Percentiles rank a stretch among this genome's conserved stretches.
Evolutionary conservation across 1,139 yeast species (phyloP).

Genomic region (Hansenula sp.): DNA sequence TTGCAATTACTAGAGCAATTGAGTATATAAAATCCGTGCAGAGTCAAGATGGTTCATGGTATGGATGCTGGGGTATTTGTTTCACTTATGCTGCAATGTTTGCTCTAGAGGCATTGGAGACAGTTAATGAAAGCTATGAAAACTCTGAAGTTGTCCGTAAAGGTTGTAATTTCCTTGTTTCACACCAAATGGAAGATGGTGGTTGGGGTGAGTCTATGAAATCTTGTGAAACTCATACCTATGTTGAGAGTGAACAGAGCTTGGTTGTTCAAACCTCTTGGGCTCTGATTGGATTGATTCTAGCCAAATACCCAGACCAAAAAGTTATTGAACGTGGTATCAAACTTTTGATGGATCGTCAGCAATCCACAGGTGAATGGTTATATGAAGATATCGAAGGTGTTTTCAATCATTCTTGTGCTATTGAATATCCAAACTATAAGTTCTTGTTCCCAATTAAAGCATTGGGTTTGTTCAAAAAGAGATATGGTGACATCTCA

Average conservation of each 20-base stretch:
- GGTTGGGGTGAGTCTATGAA: slow-evolving; percentile 96
- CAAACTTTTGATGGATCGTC: slow-evolving; percentile 60
- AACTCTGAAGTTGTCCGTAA: slow-evolving; percentile 58
- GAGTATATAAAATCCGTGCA: slow-evolving; percentile 68
- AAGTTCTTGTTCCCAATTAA: slow-evolving; percentile 87
- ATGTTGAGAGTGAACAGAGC: slow-evolving; percentile 61
- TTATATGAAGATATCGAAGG: slow-evolving; percentile 85
- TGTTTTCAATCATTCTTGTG: slow-evolving; percentile 91
- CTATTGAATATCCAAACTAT: slow-evolving; percentile 94
- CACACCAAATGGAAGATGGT: slow-evolving; percentile 80
- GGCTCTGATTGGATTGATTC: slow-evolving; percentile 78
- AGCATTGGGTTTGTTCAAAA: slow-evolving; percentile 74
- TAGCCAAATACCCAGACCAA: slow-evolving; percentile 76
- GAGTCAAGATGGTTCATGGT: slow-evolving; percentile 88
- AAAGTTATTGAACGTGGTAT: slow-evolving; percentile 62
- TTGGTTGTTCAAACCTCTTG: slow-evolving; percentile 90
- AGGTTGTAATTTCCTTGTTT: slow-evolving; percentile 82
- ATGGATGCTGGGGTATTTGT: slow-evolving; percentile 98
- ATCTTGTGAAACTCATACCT: slow-evolving; percentile 77
- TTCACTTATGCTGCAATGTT: slow-evolving; percentile 97
- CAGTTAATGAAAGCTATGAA: slow-evolving; percentile 59
- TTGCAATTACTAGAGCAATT: slow-evolving; percentile 70
- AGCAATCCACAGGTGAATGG: slow-evolving; percentile 80
- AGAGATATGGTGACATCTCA: slow-evolving; percentile 11
- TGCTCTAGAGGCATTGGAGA: slow-evolving; percentile 85